Conservation (phyloP, 345 rosid species). For the Populus tremula region DNA sequence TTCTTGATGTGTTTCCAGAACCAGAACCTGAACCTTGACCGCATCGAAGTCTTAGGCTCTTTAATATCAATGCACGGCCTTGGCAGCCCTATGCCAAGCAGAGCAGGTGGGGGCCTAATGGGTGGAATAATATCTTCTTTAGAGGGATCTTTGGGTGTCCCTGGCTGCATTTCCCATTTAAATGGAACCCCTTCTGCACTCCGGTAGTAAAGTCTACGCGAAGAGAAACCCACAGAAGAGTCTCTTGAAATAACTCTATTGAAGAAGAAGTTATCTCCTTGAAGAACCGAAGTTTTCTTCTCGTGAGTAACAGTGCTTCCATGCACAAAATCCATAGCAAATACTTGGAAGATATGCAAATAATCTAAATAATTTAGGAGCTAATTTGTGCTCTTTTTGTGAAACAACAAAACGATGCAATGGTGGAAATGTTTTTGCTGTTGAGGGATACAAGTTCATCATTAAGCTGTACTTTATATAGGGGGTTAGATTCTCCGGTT, state of each 20-base stretch:
- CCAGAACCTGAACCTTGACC: conserved; percentile 29
- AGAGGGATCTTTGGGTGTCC: conserved; percentile 17
- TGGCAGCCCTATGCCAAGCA: conserved; percentile 47
- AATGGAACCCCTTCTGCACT: conserved; percentile 36
- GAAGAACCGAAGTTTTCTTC: conserved; percentile 32
- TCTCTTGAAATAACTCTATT: conserved; percentile 37
- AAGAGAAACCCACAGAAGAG: conserved; percentile 32
- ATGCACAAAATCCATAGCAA: conserved; percentile 32
- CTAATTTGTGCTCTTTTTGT: not conserved
- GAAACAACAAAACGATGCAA: not conserved
- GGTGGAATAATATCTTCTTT: conserved; percentile 17
- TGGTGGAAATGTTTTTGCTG: not conserved
- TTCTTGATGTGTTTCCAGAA: conserved; percentile 19
- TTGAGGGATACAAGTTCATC: not conserved
- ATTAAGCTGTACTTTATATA: not conserved
- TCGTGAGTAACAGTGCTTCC: not conserved
- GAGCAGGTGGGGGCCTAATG: conserved; percentile 62
- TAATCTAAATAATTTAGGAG: not conserved
- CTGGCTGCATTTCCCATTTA: conserved; percentile 29
- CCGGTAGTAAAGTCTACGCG: conserved; percentile 19
- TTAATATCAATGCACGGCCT: conserved; percentile 43
- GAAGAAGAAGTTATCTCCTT: conserved; percentile 36
- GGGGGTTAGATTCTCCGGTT: conserved; percentile 7
- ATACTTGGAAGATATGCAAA: not conserved
- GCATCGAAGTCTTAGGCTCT: conserved; percentile 27